A percentile compares a stretch with the other conserved stretches of the same genome.
Evolutionary conservation across 208 protist genomes (phyloP).

Genomic region (Acanthamoeba lenticulata): DNA sequence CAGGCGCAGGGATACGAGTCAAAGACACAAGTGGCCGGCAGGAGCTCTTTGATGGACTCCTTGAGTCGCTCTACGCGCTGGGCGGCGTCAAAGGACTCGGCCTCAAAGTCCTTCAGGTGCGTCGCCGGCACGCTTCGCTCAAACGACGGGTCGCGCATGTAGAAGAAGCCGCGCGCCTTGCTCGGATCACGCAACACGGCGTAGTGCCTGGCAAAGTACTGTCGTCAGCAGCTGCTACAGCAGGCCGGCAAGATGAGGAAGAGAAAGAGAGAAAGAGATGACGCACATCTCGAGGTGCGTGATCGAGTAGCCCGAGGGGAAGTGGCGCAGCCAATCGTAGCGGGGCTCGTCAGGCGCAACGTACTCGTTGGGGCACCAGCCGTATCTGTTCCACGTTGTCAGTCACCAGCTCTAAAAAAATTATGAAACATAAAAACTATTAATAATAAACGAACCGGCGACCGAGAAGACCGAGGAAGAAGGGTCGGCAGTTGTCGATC

Average conservation of each 20-base stretch:
- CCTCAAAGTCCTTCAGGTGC: conserved; percentile 57
- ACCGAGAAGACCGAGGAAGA: conserved; percentile 92
- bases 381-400: background rate
- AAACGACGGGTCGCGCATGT: conserved; percentile 75
- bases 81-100: background rate
- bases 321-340: conserved; percentile 76
- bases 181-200: conserved; percentile 79
- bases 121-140: conserved; percentile 18
- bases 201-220: conserved; percentile 70
- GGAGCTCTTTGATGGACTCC: background rate
- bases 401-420: too few species aligned
- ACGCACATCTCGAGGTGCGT: conserved; percentile 94
- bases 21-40: background rate
- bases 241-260: background rate
- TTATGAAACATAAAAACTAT: conserved; percentile 35
- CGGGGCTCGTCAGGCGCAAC: conserved; percentile 14
- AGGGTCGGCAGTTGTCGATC: conserved; percentile 93
- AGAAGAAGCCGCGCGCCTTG: conserved; percentile 86
- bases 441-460: conserved; percentile 82
- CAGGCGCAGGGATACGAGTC: conserved; percentile 31
- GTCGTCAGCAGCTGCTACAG: background rate
- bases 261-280: background rate
- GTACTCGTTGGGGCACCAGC: background rate
- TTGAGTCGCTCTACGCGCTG: background rate
- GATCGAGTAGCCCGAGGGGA: conserved; percentile 87